Evolutionary conservation across 257 asterid genomes (phyloP).

Genomic region (Scutellaria barbata): DNA sequence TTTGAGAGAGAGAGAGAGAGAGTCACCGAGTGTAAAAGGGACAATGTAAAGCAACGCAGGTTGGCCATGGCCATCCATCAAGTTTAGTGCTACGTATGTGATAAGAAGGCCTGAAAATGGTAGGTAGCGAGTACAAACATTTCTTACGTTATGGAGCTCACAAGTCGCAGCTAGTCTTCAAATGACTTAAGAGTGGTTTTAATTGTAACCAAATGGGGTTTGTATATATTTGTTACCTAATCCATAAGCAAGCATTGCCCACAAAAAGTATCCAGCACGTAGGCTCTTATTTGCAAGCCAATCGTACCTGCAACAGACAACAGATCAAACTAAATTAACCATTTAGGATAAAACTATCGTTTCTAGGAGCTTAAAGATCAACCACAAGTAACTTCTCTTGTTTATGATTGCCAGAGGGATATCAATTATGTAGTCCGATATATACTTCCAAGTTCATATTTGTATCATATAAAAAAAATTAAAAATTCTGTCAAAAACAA

Average conservation of each 20-base stretch:
- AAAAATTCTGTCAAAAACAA: neutral
- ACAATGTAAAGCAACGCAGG: conserved; percentile 93
- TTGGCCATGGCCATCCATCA: conserved; percentile 98
- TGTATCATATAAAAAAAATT: neutral
- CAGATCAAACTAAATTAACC: neutral
- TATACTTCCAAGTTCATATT: no score
- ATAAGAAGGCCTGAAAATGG: conserved; percentile 69
- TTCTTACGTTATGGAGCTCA: neutral
- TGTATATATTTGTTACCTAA: conserved; percentile 52
- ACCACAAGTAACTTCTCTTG: neutral
- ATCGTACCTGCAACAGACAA: conserved; percentile 67
- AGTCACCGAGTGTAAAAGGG: conserved; percentile 79
- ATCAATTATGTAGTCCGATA: no score
- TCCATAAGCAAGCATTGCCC: conserved; percentile 98
- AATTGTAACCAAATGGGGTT: neutral
- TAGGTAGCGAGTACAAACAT: neutral
- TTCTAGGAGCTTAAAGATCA: neutral
- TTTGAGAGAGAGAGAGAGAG: neutral
- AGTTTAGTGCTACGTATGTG: conserved; percentile 74
- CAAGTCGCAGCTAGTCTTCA: neutral
- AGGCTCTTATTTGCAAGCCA: conserved; percentile 82
- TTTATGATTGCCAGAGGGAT: no score
- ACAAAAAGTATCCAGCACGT: conserved; percentile 79
- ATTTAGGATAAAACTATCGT: neutral
- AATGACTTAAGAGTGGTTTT: neutral